These are phyloP conservation scores for Candida broadrunensis DNA, from an alignment of 805 yeast genomes.

Conservation along the genomic window DNA sequence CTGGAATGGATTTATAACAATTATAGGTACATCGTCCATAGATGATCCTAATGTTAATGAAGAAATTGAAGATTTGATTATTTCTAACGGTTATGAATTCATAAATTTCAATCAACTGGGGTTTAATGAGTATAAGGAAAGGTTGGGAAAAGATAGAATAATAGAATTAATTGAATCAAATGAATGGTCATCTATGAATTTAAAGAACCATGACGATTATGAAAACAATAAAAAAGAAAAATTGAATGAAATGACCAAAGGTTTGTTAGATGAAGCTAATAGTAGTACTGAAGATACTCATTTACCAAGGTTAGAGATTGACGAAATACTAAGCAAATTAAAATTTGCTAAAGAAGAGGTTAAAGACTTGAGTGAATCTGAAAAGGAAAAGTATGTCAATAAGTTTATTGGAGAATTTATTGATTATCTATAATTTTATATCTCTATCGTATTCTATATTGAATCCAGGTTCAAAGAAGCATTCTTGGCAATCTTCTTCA, in stretches of 20 bases:
- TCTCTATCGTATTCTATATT: constrained; percentile 21
- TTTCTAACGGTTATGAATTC: constrained; percentile 42
- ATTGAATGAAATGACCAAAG: constrained; percentile 22
- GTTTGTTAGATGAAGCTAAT: constrained; percentile 16
- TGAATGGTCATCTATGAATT: constrained; percentile 39
- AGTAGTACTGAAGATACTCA: constrained; percentile 4
- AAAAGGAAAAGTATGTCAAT: constrained; percentile 30
- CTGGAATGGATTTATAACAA: constrained; percentile 29
- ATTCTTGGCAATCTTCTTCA: constrained; percentile 81
- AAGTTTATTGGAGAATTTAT: constrained; percentile 37
- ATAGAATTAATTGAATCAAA: constrained; percentile 47
- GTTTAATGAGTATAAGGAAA: constrained; percentile 41
- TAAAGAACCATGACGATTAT: constrained; percentile 11
- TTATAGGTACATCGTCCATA: constrained; percentile 24
- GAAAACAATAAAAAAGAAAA: constrained; percentile 17
- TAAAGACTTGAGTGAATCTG: constrained; percentile 17
- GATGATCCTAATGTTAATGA: constrained; percentile 9
- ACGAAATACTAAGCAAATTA: constrained; percentile 28
- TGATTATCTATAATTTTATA: constrained; percentile 25
- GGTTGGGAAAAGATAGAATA: constrained; percentile 40
- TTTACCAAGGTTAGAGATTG: constrained; percentile 19
- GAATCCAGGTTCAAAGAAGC: constrained; percentile 62
- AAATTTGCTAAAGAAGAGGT: constrained; percentile 32
- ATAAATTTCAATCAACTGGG: constrained; percentile 30
- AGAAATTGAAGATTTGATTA: constrained; percentile 37